Evolutionary conservation across 352 stramenopile genomes (phyloP), one percentile per base, ranked within the genome.

Genomic region (Phytophthora pluvialis): DNA sequence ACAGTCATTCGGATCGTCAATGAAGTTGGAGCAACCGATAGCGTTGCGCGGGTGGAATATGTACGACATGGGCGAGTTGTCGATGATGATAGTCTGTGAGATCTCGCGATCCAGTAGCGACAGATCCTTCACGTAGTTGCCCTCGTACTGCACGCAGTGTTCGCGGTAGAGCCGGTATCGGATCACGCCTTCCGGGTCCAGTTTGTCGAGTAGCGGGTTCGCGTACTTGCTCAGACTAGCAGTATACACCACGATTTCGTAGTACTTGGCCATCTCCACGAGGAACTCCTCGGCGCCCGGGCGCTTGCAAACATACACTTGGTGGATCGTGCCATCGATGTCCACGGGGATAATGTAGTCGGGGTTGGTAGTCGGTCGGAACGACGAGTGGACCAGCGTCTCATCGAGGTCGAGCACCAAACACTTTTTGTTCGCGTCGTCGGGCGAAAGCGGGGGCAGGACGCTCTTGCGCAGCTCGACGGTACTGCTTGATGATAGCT

Each of bases 221-320:
- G 98, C 98, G 72, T 99, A 99, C 77, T 90, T 98, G 75, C 94
- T 98, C 11, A 99, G 78, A 77, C 86, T 98, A 10, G 98, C 98
- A 4, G 97, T 99, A 82, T 99, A 99, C 28, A 99, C 86, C 12
- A 99, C 93, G 57, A 99, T 97, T 75, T 99, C 97, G 74, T 99
- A 99, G 65, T 95, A 67, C 63, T 98, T 97, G 11, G 94, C 84
- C 87, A 99, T 97, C 63, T 97, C 84, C 3, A 96, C 43, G 10
- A 99, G 85, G 73, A 99, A 99, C 60, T 98, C 83, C 47, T 99
- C 94, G 4, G 98, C 95, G 0, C 96, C 94, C 3, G 96, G 95
- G 16, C 96, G 83, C 70, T 97, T 98, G 46, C 83, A 83, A 29
- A 98, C 88, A 68, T 97, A 98, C 18, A 98, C 90, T 54, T 97